Base-by-base conservation (phyloP, 371 early-diverging fungal genomes). In the Saksenaea vasiformis region DNA sequence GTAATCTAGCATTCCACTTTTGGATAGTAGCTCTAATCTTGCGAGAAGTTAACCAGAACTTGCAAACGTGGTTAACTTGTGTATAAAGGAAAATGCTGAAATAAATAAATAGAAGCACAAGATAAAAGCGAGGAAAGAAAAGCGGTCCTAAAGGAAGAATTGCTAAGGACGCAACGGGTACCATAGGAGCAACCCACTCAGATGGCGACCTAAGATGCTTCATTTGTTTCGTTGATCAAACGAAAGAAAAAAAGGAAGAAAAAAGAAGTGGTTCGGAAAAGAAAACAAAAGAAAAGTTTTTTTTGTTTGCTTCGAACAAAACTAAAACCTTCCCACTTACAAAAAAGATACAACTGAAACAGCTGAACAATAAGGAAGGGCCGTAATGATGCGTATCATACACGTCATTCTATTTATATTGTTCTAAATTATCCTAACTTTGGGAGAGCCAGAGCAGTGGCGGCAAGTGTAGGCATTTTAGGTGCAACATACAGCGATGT, bases 141-240 rank as follows among this genome's bases (percentile, higher is more conserved):
- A 80, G 10, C 5, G 80, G 80, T 0, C 80, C 80, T 10, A 76
- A 47, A 31, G 76, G 78, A 17, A 80, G 64, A 24, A 80, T 56
- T 13, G 69, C 71, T 39, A 80, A 27, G 8, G 77, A 72, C 24
- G 64, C 59, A 9, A 80, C 63, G 1, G 80, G 74, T 10, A 73
- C 73, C 5, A 77, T 27, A 37, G 80, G 80, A 5, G 80, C 80
- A 7, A 77, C 80, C 80, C 77, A 73, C 64, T 80, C 80, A 54
- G 76, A 69, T 15, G 76, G 78, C 36, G 73, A 72, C 22, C 34
- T 38, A 44, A 79, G 58, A 54, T 59, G 66, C 27, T 60, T 60
- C 67, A 67, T 67, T 47, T 47, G n/a, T 47, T 47, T 47, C 51
- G 51, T 10, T 47, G 11, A 28, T 17, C 34, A 24, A 60, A 31